These are phyloP conservation scores for Coprinellus aureogranulatus DNA, from an alignment of 768 basidiomycete genomes.

Conservation along the genomic window DNA sequence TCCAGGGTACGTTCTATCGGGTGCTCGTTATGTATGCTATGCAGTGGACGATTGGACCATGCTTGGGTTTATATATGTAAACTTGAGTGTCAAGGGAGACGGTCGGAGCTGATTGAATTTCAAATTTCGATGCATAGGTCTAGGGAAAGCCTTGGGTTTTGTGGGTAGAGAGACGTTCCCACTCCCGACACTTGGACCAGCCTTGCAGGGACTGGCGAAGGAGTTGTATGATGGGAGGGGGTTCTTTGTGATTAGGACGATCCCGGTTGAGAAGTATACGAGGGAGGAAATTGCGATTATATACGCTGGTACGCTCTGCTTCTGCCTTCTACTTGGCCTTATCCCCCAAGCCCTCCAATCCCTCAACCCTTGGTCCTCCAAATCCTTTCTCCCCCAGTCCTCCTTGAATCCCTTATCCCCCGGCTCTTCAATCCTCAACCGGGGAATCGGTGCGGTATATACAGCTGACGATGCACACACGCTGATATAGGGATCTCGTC, in stretches of 20 bases:
- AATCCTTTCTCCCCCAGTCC: too few relatives aligned
- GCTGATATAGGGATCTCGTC: conserved; percentile 40
- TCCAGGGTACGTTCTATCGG: too few relatives aligned
- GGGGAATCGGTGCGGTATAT: too few relatives aligned
- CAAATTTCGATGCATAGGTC: too few relatives aligned
- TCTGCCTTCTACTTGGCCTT: not conserved
- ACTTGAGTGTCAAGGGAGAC: conserved; percentile 24
- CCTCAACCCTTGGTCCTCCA: too few relatives aligned
- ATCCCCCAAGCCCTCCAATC: not conserved
- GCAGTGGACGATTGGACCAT: too few relatives aligned
- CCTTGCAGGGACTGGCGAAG: conserved; percentile 34
- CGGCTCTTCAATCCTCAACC: too few relatives aligned
- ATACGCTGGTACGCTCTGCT: conserved; percentile 37
- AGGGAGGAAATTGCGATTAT: conserved; percentile 38
- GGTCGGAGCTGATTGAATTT: conserved; percentile 41
- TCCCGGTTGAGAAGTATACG: conserved; percentile 42
- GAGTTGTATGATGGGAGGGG: conserved; percentile 46
- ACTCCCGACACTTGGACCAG: conserved; percentile 36
- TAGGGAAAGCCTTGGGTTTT: conserved; percentile 25
- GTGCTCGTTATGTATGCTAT: too few relatives aligned
- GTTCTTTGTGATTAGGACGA: conserved; percentile 47
- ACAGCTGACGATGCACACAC: conserved; percentile 14
- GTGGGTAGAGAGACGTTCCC: conserved; percentile 40
- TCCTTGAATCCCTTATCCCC: too few relatives aligned
- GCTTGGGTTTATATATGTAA: conserved; percentile 86